Conservation (phyloP, 345 rosid species). For the Brassica napus region DNA sequence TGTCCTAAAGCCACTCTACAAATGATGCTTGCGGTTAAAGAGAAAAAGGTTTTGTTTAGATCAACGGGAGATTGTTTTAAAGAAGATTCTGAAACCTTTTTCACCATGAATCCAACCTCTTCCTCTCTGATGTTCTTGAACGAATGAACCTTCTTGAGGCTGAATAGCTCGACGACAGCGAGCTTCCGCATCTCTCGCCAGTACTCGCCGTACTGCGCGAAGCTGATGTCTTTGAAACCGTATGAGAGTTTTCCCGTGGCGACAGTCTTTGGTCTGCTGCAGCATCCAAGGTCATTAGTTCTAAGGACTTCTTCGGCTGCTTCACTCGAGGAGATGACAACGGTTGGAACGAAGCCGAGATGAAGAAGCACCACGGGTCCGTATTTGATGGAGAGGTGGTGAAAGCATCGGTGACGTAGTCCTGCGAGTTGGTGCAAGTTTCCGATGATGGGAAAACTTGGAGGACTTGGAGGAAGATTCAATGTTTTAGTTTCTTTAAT, state of each 20-base stretch:
- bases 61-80: slow-evolving; percentile 13
- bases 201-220: slow-evolving; percentile 38
- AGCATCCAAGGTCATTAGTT: slow-evolving; percentile 2
- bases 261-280: slow-evolving; percentile 3
- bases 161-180: slow-evolving; percentile 43
- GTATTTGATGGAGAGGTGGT: slow-evolving; percentile 7
- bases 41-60: slow-evolving; percentile 27
- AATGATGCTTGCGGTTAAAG: slow-evolving; percentile 28
- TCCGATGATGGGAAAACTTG: slow-evolving; percentile 15
- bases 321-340: slow-evolving; percentile 20
- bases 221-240: slow-evolving; percentile 41
- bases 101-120: slow-evolving; percentile 40
- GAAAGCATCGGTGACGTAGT: slow-evolving; percentile 18
- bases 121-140: slow-evolving; percentile 41
- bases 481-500: background rate
- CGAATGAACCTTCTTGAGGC: slow-evolving; percentile 32
- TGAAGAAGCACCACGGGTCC: slow-evolving; percentile 13
- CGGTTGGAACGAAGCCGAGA: slow-evolving; percentile 13
- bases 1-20: slow-evolving; percentile 46
- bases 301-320: slow-evolving; percentile 7
- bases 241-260: slow-evolving; percentile 45
- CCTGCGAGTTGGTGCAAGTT: slow-evolving; percentile 10
- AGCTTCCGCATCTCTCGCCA: slow-evolving; percentile 49
- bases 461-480: slow-evolving; percentile 25
- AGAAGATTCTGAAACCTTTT: slow-evolving; percentile 26